These are phyloP conservation scores for Hanseniaspora mollemarum DNA, from an alignment of 805 yeast species.

Conservation along the genomic window DNA sequence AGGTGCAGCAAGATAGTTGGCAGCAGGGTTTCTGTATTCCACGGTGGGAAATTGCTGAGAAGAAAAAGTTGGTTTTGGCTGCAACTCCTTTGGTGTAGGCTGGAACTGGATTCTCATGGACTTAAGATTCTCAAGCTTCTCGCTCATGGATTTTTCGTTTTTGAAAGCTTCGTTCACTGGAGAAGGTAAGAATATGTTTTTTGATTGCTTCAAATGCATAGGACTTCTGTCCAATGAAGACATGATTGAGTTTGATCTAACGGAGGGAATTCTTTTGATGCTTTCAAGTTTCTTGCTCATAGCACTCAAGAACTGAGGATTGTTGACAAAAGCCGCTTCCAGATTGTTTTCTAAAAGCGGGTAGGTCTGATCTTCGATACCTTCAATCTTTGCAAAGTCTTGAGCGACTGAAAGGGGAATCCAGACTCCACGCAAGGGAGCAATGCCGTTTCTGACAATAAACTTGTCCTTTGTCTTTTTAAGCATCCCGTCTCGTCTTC, in stretches of 20 bases:
- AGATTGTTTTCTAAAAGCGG: conserved; percentile 68
- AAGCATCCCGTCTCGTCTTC: conserved; percentile 72
- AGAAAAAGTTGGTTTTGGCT: neutral
- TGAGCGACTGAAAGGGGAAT: conserved; percentile 75
- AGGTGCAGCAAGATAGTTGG: neutral
- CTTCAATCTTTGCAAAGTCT: conserved; percentile 71
- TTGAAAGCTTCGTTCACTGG: neutral
- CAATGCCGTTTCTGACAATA: conserved; percentile 75
- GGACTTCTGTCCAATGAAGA: neutral
- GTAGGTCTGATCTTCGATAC: conserved; percentile 53
- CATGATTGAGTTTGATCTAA: neutral
- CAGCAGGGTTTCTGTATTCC: neutral
- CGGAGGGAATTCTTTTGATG: neutral
- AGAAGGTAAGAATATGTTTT: neutral
- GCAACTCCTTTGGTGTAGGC: neutral
- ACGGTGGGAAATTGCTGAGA: neutral
- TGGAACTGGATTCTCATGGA: neutral
- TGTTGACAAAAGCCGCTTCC: conserved; percentile 36
- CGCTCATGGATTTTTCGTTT: neutral
- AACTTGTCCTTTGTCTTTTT: conserved; percentile 66
- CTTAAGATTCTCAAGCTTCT: neutral
- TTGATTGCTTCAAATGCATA: neutral
- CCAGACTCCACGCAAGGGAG: conserved; percentile 87
- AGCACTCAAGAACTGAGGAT: conserved; percentile 19
- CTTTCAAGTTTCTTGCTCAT: neutral